A percentile compares a stretch with the other conserved stretches of the same genome.
These are phyloP conservation scores for Xylaria sp. DNA, from an alignment of 2,329 filamentous ascomycete genomes.

Conservation along the genomic window DNA sequence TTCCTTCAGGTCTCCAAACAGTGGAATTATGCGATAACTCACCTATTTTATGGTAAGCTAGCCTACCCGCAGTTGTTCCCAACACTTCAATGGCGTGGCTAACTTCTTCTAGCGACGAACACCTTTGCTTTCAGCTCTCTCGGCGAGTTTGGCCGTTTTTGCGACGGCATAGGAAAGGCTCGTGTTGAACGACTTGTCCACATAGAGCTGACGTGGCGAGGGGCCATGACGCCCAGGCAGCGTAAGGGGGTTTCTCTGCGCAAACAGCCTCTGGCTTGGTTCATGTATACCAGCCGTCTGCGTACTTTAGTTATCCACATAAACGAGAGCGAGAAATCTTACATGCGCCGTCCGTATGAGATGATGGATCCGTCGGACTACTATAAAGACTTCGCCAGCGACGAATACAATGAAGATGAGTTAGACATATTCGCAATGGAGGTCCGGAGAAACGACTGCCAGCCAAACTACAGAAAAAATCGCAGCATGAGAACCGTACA, in stretches of 20 bases:
- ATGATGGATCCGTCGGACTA: slow-evolving; percentile 21
- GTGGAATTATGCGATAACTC: slow-evolving; percentile 54
- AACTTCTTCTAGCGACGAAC: slow-evolving; percentile 47
- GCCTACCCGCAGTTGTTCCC: neutral
- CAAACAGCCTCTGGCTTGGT: slow-evolving; percentile 49
- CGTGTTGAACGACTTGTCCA: slow-evolving; percentile 56
- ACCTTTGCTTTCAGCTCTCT: slow-evolving; percentile 64
- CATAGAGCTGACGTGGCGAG: slow-evolving; percentile 55
- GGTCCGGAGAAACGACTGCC: slow-evolving; percentile 46
- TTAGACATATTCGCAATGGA: slow-evolving; percentile 32
- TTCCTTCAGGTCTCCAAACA: slow-evolving; percentile 54
- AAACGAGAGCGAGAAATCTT: slow-evolving; percentile 48
- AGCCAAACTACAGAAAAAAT: slow-evolving; percentile 53
- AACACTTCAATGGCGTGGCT: neutral
- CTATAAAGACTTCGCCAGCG: slow-evolving; percentile 22
- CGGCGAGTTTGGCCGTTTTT: slow-evolving; percentile 61
- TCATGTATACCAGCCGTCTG: slow-evolving; percentile 53
- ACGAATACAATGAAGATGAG: slow-evolving; percentile 27
- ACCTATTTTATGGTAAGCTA: slow-evolving; percentile 57
- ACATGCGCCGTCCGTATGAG: slow-evolving; percentile 54
- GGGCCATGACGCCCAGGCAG: slow-evolving; percentile 20
- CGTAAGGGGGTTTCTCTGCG: slow-evolving; percentile 49
- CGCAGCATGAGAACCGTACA: slow-evolving; percentile 55
- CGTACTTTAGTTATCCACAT: slow-evolving; percentile 54
- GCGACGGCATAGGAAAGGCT: slow-evolving; percentile 52